Percentiles rank a stretch among this genome's conserved stretches.
phyloP scores from a whole-genome alignment of 768 basidiomycete genomes.

The Macrolepiota albuminosa region DNA sequence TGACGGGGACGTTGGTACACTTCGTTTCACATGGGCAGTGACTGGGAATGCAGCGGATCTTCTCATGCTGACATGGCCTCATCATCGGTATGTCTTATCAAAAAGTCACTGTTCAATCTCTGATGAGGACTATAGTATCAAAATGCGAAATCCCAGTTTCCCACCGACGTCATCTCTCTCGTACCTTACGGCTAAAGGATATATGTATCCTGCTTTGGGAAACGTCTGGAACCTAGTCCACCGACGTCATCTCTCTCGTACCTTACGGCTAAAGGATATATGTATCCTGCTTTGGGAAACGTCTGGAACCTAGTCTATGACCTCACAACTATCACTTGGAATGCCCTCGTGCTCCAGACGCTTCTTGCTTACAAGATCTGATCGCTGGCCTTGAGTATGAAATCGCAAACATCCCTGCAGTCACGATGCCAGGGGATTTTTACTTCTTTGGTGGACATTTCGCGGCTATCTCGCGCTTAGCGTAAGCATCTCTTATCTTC shows the following conservation, averaged over 20 bases:
- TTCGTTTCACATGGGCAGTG: slow-evolving; percentile 28
- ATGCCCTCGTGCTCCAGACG: slow-evolving; percentile 25
- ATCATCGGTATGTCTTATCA: slow-evolving; percentile 25
- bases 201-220: slow-evolving; percentile 28
- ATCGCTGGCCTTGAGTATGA: slow-evolving; percentile 40
- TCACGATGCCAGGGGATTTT: slow-evolving; percentile 36
- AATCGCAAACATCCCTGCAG: slow-evolving; percentile 41
- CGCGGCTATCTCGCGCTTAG: slow-evolving; percentile 23
- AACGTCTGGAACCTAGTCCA: too few relatives aligned
- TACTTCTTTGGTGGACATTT: slow-evolving; percentile 28
- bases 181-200: slow-evolving; percentile 29
- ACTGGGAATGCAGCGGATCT: slow-evolving; percentile 23
- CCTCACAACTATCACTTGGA: slow-evolving; percentile 28
- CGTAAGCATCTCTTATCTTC: slow-evolving; percentile 17
- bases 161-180: slow-evolving; percentile 20
- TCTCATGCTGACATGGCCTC: slow-evolving; percentile 30
- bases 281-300: slow-evolving; percentile 28
- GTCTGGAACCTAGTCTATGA: slow-evolving; percentile 26
- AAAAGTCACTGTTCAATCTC: not conserved
- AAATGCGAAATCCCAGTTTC: slow-evolving; percentile 22
- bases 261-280: slow-evolving; percentile 28
- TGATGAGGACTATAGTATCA: slow-evolving; percentile 7
- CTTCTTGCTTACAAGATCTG: slow-evolving; percentile 23
- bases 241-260: slow-evolving; percentile 22
- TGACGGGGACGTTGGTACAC: slow-evolving; percentile 22